Base-by-base conservation (phyloP, 2,329 filamentous ascomycete genomes). In the Aotearoamyces nothofagi region DNA sequence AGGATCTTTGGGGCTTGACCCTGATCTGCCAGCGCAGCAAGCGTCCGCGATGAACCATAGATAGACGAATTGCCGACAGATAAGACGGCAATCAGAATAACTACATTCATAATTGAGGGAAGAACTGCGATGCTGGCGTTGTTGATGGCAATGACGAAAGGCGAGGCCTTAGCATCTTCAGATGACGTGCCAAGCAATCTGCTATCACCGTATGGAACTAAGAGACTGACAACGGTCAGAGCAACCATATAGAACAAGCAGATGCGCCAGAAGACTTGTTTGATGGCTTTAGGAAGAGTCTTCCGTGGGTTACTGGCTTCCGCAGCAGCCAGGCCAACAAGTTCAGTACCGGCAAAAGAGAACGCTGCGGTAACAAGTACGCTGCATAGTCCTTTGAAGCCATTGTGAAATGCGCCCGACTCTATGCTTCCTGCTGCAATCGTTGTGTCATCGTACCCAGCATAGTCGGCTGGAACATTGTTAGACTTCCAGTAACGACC, bases 231-330 rank as follows among this genome's bases (percentile, higher is more conserved):
- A 4, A 94, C 58, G 4, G 72, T 71, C 8, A 94, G 64, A 1
- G 80, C 79, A 17, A 92, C 72, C 27, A 94, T 65, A 56, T 93
- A 94, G 58, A 94, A 94, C 32, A 92, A 63, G 3, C 74, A 72
- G 46, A 93, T 92, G 45, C 86, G 77, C 84, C 86, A 94, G 53
- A 93, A 93, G 13, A 93, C 83, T 51, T 92, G 84, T 56, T 92
- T 92, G 44, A 92, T 73, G 9, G 86, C 86, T 0, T 74, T 83
- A 0, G 86, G 86, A 1, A 94, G 63, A 1, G 78, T 80, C 48
- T 90, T 81, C 33, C 78, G 66, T 3, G 79, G 79, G 45, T 83
- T 82, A n/a, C 66, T 70, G 1, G 78, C 79, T 50, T 86, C 79
- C 16, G 78, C 79, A 2, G 79, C 78, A 3, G 78, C 78, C 9